Conservation (phyloP, 2,329 filamentous ascomycete species). For the Aspergillus sp. region DNA sequence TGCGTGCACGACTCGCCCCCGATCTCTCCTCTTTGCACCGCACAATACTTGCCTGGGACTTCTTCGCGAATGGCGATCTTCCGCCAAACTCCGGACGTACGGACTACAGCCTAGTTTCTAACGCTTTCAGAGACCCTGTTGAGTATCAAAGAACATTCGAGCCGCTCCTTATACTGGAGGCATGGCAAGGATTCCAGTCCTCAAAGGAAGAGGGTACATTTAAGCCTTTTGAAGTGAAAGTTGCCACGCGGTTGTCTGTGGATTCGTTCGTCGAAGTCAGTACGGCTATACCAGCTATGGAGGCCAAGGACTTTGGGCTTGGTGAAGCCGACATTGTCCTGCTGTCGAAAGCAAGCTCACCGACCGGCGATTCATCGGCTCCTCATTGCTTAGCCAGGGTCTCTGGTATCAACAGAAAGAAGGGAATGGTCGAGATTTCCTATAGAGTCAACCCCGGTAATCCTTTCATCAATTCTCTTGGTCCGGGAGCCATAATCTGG, state of each 20-base stretch:
- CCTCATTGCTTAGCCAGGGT: slow-evolving; percentile 86
- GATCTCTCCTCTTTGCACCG: slow-evolving; percentile 83
- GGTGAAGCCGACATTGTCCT: slow-evolving; percentile 87
- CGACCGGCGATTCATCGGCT: slow-evolving; percentile 64
- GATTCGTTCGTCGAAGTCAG: slow-evolving; percentile 92
- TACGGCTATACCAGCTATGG: slow-evolving; percentile 71
- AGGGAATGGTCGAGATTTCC: slow-evolving; percentile 76
- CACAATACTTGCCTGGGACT: slow-evolving; percentile 89
- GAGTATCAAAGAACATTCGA: slow-evolving; percentile 90
- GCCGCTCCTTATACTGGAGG: slow-evolving; percentile 85
- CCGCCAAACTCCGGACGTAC: slow-evolving; percentile 72
- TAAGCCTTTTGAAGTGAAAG: slow-evolving; percentile 81
- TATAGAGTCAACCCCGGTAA: slow-evolving; percentile 74
- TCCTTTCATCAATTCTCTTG: slow-evolving; percentile 65
- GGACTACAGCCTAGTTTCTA: slow-evolving; percentile 73
- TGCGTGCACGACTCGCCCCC: slow-evolving; percentile 87
- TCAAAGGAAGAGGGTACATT: slow-evolving; percentile 81
- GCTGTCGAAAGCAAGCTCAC: slow-evolving; percentile 72
- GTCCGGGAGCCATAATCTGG: slow-evolving; percentile 68
- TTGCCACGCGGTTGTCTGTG: slow-evolving; percentile 83
- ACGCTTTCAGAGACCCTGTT: slow-evolving; percentile 71
- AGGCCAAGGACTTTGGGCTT: slow-evolving; percentile 71
- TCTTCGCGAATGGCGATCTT: slow-evolving; percentile 84
- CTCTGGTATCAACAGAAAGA: slow-evolving; percentile 76
- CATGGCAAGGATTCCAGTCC: slow-evolving; percentile 91